These are phyloP conservation scores for Tympanopsis confertula DNA, from an alignment of 2,329 filamentous ascomycete genomes.

Conservation along the genomic window DNA sequence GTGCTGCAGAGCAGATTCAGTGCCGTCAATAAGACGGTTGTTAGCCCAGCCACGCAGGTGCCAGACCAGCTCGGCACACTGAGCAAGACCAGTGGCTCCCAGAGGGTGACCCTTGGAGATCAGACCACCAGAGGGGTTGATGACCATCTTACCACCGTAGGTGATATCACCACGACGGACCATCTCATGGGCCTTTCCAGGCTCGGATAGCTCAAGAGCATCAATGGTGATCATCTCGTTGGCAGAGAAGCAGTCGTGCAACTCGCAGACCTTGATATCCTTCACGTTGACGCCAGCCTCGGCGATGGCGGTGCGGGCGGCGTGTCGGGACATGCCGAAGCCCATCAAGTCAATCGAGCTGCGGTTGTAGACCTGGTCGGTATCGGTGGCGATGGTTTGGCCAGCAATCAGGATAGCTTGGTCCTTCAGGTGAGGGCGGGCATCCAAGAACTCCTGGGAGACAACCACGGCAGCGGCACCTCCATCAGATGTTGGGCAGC, in stretches of 20 bases:
- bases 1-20: conserved; percentile 71
- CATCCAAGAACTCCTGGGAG: conserved; percentile 77
- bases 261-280: conserved; percentile 75
- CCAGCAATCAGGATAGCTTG: conserved; percentile 85
- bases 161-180: conserved; percentile 82
- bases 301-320: conserved; percentile 55
- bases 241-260: conserved; percentile 93
- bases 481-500: conserved; percentile 91
- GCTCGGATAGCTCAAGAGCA: conserved; percentile 65
- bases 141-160: conserved; percentile 70
- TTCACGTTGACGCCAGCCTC: conserved; percentile 60
- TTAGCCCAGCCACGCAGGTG: conserved; percentile 93
- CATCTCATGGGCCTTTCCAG: conserved; percentile 83
- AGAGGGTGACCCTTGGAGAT: conserved; percentile 95
- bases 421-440: conserved; percentile 66
- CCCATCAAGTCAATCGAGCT: conserved; percentile 82
- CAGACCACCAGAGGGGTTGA: conserved; percentile 88
- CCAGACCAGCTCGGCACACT: conserved; percentile 92
- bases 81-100: conserved; percentile 85
- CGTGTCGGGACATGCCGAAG: conserved; percentile 69
- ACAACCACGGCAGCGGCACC: conserved; percentile 81
- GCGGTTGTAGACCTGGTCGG: conserved; percentile 64
- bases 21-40: conserved; percentile 63
- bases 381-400: conserved; percentile 78
- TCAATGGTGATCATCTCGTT: conserved; percentile 91